Percentiles rank a stretch among this genome's conserved stretches.
Evolutionary conservation across 78 protist genomes (phyloP).

Genomic region (Goniomonas avonlea): DNA sequence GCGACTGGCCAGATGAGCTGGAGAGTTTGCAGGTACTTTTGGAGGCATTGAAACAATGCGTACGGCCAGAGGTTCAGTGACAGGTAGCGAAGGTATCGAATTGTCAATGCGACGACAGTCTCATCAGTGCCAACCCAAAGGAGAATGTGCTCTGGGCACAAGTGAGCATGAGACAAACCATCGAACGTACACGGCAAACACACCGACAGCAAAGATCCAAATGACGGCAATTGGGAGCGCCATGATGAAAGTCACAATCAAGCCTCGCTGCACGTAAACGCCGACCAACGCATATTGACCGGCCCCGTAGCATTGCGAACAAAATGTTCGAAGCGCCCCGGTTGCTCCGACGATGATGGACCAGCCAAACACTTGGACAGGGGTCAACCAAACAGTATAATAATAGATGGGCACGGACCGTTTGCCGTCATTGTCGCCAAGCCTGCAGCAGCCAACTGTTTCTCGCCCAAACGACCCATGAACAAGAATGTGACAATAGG

Average conservation of each 20-base stretch:
- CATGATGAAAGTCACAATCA: not conserved
- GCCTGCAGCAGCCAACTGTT: not conserved
- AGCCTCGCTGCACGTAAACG: not conserved
- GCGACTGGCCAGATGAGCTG: not conserved
- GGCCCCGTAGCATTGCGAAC: not conserved
- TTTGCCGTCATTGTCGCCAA: not conserved
- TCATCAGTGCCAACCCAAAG: not conserved
- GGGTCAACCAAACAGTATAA: not conserved
- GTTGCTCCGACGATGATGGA: no score
- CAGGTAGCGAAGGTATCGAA: not conserved
- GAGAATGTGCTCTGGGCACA: no score
- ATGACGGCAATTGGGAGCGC: not conserved
- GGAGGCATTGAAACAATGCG: not conserved
- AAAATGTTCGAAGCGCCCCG: not conserved
- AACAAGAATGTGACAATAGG: not conserved
- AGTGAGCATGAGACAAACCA: no score
- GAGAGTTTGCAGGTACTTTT: not conserved
- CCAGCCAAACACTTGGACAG: no score
- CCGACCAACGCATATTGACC: not conserved
- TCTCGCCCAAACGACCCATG: not conserved
- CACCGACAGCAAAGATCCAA: not conserved
- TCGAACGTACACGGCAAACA: no score
- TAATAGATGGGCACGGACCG: not conserved
- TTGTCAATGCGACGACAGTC: not conserved
- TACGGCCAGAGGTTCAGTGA: not conserved